phyloP scores from a whole-genome alignment of 495 filamentous ascomycete genomes.

The Trypethelium eluteriae region DNA sequence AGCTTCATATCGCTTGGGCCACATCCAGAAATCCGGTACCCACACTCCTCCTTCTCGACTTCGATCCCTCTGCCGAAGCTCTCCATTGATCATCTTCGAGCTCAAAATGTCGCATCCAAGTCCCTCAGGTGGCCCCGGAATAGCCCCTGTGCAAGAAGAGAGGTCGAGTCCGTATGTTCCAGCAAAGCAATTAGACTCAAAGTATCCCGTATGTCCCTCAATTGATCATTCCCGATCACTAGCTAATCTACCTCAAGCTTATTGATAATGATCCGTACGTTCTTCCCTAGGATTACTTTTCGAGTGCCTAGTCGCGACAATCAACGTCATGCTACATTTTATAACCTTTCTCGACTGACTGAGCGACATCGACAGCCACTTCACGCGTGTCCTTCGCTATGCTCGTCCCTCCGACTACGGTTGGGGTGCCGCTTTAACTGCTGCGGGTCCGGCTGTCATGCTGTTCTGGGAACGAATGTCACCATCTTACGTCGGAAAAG shows the following conservation, averaged over 20 bases:
- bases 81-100: not conserved
- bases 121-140: slow-evolving; percentile 1
- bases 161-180: slow-evolving; percentile 54
- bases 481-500: slow-evolving; percentile 70
- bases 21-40: not conserved
- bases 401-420: slow-evolving; percentile 75
- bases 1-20: not conserved
- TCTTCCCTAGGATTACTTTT: slow-evolving; percentile 9
- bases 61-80: not conserved
- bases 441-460: slow-evolving; percentile 63
- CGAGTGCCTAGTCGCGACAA: slow-evolving; percentile 11
- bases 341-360: slow-evolving; percentile 7
- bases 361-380: slow-evolving; percentile 54
- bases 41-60: not conserved
- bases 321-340: too few species aligned
- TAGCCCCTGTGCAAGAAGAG: slow-evolving; percentile 13
- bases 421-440: slow-evolving; percentile 55
- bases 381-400: slow-evolving; percentile 81
- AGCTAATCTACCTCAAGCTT: slow-evolving; percentile 51
- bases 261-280: slow-evolving; percentile 96
- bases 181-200: slow-evolving; percentile 63
- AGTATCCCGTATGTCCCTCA: slow-evolving; percentile 64
- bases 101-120: slow-evolving; percentile 2
- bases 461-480: slow-evolving; percentile 71
- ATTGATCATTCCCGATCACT: slow-evolving; percentile 6